These are phyloP conservation scores for Ettlia oleoabundans DNA, from an alignment of 139 green algal genomes.

Conservation along the genomic window DNA sequence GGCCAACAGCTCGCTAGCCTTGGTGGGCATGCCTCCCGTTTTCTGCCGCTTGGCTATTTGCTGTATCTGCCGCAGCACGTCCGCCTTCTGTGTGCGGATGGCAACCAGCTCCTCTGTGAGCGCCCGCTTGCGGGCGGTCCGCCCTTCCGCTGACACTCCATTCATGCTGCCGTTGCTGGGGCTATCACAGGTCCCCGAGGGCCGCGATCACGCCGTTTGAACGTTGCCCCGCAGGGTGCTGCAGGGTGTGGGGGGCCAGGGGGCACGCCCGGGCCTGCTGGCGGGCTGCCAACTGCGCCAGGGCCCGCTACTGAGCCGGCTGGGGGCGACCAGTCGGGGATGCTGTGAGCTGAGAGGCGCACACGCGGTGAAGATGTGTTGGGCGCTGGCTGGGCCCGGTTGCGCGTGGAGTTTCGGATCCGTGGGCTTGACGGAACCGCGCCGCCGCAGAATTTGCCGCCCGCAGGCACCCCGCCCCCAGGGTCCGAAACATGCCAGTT, in stretches of 20 bases:
- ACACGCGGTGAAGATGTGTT: no score
- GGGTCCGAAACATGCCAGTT: no score
- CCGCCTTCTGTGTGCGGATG: constrained; percentile 47
- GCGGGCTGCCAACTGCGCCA: not conserved
- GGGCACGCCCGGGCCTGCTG: not conserved
- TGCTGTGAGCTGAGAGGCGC: no score
- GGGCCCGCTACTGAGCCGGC: no score
- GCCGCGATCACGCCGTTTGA: not conserved
- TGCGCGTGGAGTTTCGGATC: no score
- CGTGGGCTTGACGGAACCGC: no score
- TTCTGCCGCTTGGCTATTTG: constrained; percentile 53
- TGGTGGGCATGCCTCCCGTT: constrained; percentile 18
- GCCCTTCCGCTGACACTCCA: constrained; percentile 14
- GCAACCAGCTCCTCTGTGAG: constrained; percentile 34
- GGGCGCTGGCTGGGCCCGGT: no score
- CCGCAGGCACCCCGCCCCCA: no score
- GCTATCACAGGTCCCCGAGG: not conserved
- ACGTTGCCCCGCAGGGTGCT: not conserved
- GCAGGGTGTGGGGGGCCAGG: not conserved
- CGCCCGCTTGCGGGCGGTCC: constrained; percentile 33
- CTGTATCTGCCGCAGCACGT: constrained; percentile 51
- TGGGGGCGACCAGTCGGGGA: no score
- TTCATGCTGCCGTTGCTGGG: constrained; percentile 22
- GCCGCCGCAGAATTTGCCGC: no score
- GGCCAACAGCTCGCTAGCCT: constrained; percentile 1